Evolutionary conservation across 2,329 filamentous ascomycete species (phyloP), one percentile per base, ranked within the genome.

Genomic region (Paracoccidioides brasiliensis): DNA sequence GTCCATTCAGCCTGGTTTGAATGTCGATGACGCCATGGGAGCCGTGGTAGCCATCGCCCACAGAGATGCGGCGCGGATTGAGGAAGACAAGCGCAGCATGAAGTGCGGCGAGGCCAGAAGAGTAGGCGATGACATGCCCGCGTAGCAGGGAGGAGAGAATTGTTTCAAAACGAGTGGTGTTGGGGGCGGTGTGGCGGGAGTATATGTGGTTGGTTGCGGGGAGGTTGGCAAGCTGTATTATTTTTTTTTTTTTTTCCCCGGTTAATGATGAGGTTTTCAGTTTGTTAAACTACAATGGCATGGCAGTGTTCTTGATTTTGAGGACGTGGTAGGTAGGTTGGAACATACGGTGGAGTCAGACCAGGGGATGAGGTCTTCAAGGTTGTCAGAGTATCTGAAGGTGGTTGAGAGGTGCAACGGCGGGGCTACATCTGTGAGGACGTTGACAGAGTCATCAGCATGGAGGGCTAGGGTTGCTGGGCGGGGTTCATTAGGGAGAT

Each of bases 351-450:
- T 80, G 33, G 70, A 62, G 57, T 85, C 67, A 58, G 72, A 66
- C 12, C 70, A 68, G 2, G 78, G 76, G 6, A 74, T 62, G 48
- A 95, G 79, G 33, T 81, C 69, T 5, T 83, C 78, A 1, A 89
- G 87, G 67, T 95, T 79, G 54, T 76, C 72, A 33, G 78, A 76
- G 70, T 96, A 97, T 62, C 88, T 83, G 72, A 89, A 97, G 14
- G 89, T 97, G 10, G 91, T 96, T 59, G 89, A 90, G 60, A 94
- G 82, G 69, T 97, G 91, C 66, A 97, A 78, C 3, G 91, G 83
- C 57, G 93, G 91, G 10, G 91, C 90, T 55, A 97, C 85, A 67
- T 93, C 89, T 52, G 82, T 78, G 62, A 86, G 81, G 38, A 77
- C 72, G 70, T 88, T 88, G 64, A 93, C 78, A 63, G 76, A 77